These are phyloP conservation scores for Meripilus lineatus DNA, from an alignment of 1,284 basidiomycete genomes.

Conservation along the genomic window DNA sequence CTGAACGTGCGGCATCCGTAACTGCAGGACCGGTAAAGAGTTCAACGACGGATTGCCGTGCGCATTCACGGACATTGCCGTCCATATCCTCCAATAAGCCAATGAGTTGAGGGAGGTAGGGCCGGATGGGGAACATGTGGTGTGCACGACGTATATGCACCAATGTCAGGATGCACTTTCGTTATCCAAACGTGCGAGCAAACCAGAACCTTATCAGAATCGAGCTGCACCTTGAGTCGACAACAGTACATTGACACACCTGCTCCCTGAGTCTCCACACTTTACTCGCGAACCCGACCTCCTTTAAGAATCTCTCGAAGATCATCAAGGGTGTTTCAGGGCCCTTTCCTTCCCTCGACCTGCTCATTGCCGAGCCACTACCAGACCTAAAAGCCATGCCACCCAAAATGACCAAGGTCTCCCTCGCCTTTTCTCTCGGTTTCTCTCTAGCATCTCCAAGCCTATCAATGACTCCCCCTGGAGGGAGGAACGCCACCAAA, in stretches of 20 bases:
- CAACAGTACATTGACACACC: slow-evolving; percentile 38
- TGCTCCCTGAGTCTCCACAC: slow-evolving; percentile 82
- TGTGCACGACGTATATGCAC: slow-evolving; percentile 64
- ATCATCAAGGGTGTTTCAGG: slow-evolving; percentile 70
- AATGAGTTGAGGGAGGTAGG: slow-evolving; percentile 79
- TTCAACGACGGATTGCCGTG: slow-evolving; percentile 75
- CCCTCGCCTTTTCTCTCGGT: slow-evolving; percentile 70
- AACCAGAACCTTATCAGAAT: slow-evolving; percentile 3
- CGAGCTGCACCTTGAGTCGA: too few species aligned
- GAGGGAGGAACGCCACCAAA: slow-evolving; percentile 62
- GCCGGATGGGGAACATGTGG: slow-evolving; percentile 75
- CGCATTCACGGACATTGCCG: slow-evolving; percentile 82
- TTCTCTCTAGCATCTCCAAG: slow-evolving; percentile 76
- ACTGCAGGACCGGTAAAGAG: slow-evolving; percentile 82
- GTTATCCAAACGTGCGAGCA: background rate
- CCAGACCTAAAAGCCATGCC: slow-evolving; percentile 64
- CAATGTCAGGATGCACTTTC: slow-evolving; percentile 61
- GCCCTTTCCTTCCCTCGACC: slow-evolving; percentile 62
- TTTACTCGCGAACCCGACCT: slow-evolving; percentile 72
- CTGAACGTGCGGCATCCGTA: slow-evolving; percentile 81
- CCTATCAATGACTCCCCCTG: slow-evolving; percentile 76
- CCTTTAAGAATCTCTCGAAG: slow-evolving; percentile 75
- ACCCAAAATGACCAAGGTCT: slow-evolving; percentile 67
- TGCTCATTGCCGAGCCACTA: slow-evolving; percentile 34
- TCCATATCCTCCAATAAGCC: slow-evolving; percentile 89